Percentiles rank a stretch among this genome's conserved stretches.
These are phyloP conservation scores for Allomyces javanicus DNA, from an alignment of 192 early-diverging fungal species.

Conservation along the genomic window DNA sequence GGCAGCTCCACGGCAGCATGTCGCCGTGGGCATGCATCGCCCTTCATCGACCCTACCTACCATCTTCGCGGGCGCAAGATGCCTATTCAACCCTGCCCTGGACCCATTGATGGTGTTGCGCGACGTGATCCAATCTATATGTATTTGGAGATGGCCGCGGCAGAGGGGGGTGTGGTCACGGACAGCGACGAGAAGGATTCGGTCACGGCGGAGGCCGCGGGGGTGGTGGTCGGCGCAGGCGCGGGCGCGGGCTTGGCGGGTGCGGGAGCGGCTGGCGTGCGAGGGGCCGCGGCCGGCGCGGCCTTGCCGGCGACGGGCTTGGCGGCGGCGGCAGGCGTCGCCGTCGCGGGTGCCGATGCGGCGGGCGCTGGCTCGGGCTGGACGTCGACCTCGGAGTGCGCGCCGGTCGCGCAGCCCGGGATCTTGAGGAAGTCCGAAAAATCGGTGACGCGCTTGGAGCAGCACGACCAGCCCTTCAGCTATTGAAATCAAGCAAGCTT, in stretches of 20 bases:
- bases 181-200: constrained; percentile 18
- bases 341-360: constrained; percentile 14
- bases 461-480: constrained; percentile 86
- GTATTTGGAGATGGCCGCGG: too few relatives aligned
- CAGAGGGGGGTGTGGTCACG: constrained; percentile 8
- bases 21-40: too few relatives aligned
- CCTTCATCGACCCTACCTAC: too few relatives aligned
- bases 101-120: too few relatives aligned
- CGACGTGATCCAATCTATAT: too few relatives aligned
- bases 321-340: constrained; percentile 8
- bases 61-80: too few relatives aligned
- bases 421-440: constrained; percentile 89
- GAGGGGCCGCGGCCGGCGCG: constrained; percentile 10
- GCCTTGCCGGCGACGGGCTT: constrained; percentile 10
- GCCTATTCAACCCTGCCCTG: too few relatives aligned
- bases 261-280: constrained; percentile 8
- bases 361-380: constrained; percentile 3
- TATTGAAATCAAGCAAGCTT: constrained; percentile 3
- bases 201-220: constrained; percentile 6
- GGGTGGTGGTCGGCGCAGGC: too few relatives aligned
- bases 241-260: constrained; percentile 10
- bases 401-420: constrained; percentile 64
- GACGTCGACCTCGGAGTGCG: constrained; percentile 29
- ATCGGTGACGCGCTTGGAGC: constrained; percentile 62
- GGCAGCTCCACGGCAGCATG: too few relatives aligned